A percentile compares a stretch with the other conserved stretches of the same genome.
Evolutionary conservation across 2,329 filamentous ascomycete genomes (phyloP).

Genomic region (Byssochlamys sp.): DNA sequence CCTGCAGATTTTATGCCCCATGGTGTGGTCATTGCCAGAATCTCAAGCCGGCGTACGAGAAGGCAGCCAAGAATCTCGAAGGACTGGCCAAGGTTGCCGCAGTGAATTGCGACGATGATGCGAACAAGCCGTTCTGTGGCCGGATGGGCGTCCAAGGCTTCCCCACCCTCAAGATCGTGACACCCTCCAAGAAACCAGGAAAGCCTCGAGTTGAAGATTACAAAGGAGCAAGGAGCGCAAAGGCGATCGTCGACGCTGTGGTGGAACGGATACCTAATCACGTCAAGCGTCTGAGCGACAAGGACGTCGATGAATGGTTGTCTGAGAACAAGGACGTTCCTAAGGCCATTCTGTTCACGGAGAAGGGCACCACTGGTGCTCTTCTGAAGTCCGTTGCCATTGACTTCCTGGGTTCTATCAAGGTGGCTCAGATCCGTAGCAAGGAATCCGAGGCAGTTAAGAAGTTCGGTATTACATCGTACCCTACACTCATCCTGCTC

Average conservation of each 20-base stretch:
- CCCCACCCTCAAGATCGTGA: constrained; percentile 88
- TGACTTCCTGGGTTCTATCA: constrained; percentile 73
- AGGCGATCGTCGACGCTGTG: constrained; percentile 76
- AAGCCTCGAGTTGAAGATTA: constrained; percentile 85
- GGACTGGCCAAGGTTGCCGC: constrained; percentile 91
- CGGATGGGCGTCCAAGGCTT: constrained; percentile 85
- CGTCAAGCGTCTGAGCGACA: constrained; percentile 71
- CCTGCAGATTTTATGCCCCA: constrained; percentile 83
- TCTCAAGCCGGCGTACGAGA: constrained; percentile 90
- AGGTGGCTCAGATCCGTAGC: constrained; percentile 70
- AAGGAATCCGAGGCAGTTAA: constrained; percentile 66
- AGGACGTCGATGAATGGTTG: constrained; percentile 67
- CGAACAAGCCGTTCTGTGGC: constrained; percentile 80
- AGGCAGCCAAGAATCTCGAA: constrained; percentile 78
- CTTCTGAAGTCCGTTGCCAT: constrained; percentile 77
- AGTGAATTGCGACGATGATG: constrained; percentile 86
- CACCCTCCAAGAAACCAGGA: constrained; percentile 69
- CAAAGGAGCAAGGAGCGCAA: constrained; percentile 70
- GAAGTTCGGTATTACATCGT: constrained; percentile 65
- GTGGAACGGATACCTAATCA: constrained; percentile 84
- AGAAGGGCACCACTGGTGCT: constrained; percentile 80
- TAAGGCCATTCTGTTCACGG: constrained; percentile 85
- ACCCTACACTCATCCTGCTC: constrained; percentile 71
- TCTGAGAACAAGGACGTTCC: constrained; percentile 55
- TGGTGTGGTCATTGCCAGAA: constrained; percentile 98